Percentiles rank a stretch among this genome's conserved stretches.
Conservation (phyloP, 1,284 basidiomycete species). For the Lentinus polychrous region DNA sequence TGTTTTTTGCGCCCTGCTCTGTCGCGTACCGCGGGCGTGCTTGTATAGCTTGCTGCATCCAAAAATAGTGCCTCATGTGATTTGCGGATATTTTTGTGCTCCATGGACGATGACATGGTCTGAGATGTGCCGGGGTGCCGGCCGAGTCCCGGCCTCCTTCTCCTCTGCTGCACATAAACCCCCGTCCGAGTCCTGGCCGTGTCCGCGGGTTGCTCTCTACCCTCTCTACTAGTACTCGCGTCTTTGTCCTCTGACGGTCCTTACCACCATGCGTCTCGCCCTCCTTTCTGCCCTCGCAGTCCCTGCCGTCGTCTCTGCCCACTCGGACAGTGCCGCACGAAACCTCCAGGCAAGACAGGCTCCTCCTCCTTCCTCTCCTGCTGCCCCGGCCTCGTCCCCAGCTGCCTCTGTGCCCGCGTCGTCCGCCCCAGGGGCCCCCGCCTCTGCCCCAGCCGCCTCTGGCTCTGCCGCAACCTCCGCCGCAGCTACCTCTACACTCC, state of each 20-base stretch:
- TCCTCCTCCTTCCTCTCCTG: slow-evolving; percentile 24
- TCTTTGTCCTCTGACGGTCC: slow-evolving; percentile 9
- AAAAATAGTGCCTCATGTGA: slow-evolving; percentile 1
- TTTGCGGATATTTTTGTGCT: slow-evolving; percentile 1
- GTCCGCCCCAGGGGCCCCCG: slow-evolving; percentile 3
- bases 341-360: slow-evolving; percentile 24
- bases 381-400: slow-evolving; percentile 16
- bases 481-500: slow-evolving; percentile 5
- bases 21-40: background rate
- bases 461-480: slow-evolving; percentile 2
- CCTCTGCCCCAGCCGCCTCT: slow-evolving; percentile 9
- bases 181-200: background rate
- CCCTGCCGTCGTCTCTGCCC: slow-evolving; percentile 25
- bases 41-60: background rate
- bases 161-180: background rate
- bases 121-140: background rate
- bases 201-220: background rate
- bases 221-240: background rate
- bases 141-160: no score
- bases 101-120: no score
- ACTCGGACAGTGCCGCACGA: slow-evolving; percentile 17
- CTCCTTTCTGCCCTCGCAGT: slow-evolving; percentile 26
- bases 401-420: slow-evolving; percentile 8
- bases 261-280: slow-evolving; percentile 30
- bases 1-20: background rate